Percentiles rank a stretch among this genome's conserved stretches.
Conservation (phyloP, 306 rosid genomes). For the Astragalus glycyphyllos region DNA sequence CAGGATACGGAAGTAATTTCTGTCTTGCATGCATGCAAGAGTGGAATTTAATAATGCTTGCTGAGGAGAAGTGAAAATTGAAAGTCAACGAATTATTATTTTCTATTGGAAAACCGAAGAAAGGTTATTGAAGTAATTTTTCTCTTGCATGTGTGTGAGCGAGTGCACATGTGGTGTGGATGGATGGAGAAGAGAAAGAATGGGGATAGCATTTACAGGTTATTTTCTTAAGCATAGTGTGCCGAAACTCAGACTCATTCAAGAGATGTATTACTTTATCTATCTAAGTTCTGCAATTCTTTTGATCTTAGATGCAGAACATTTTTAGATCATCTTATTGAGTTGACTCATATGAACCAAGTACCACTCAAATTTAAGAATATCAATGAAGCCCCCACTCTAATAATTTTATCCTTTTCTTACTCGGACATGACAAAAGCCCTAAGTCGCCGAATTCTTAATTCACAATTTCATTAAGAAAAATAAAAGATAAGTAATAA, state of each 20-base stretch:
- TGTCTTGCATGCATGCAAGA: too few relatives aligned
- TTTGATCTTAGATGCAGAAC: slow-evolving; percentile 4
- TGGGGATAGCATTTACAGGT: background rate
- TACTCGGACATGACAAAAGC: slow-evolving; percentile 6
- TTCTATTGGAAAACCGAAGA: background rate
- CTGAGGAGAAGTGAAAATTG: background rate
- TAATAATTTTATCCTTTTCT: background rate
- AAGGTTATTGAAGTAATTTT: background rate
- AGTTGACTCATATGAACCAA: background rate
- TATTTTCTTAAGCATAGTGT: slow-evolving; percentile 7
- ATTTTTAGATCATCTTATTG: background rate
- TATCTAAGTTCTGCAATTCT: background rate
- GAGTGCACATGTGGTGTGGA: background rate
- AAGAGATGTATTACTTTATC: too few relatives aligned
- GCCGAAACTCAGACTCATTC: background rate
- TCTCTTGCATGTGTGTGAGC: background rate
- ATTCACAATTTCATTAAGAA: background rate
- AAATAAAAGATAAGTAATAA: background rate
- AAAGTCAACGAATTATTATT: background rate
- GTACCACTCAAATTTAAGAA: background rate
- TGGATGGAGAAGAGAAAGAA: background rate
- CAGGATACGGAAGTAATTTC: too few relatives aligned
- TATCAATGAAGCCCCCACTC: background rate
- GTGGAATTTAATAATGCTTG: slow-evolving; percentile 3
- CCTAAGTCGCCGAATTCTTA: background rate